Conservation (phyloP, 139 green algal genomes). For the Edaphochlamys debaryana region DNA sequence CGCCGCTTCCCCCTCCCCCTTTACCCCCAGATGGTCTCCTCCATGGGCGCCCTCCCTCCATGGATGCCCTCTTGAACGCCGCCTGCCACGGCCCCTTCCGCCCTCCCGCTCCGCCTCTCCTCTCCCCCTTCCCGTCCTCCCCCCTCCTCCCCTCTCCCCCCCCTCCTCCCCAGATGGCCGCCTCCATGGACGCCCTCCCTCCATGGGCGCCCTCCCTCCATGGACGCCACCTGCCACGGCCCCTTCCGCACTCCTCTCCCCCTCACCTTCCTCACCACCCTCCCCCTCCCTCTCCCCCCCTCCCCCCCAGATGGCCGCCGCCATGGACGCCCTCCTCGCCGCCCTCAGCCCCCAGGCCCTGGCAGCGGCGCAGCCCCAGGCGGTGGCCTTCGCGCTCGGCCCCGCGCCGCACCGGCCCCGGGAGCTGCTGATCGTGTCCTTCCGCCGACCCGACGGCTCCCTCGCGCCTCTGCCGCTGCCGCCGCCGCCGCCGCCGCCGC, state of each 20-base stretch:
- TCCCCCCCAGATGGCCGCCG: neutral
- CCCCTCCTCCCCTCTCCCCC: too few relatives aligned
- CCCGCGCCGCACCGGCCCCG: constrained; percentile 5
- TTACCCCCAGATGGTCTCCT: too few relatives aligned
- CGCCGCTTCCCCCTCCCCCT: too few relatives aligned
- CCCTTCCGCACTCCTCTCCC: neutral
- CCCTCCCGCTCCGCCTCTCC: too few relatives aligned
- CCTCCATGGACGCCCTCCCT: too few relatives aligned
- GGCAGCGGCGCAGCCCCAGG: neutral
- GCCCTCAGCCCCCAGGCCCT: neutral
- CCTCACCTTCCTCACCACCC: neutral
- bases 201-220: too few relatives aligned
- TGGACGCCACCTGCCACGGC: too few relatives aligned
- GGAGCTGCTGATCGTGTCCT: constrained; percentile 26
- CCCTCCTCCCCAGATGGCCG: too few relatives aligned
- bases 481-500: neutral
- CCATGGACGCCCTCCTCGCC: constrained; percentile 17
- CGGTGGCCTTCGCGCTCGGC: neutral
- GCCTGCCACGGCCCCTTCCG: too few relatives aligned
- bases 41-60: too few relatives aligned
- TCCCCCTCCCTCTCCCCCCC: neutral
- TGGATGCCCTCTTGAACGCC: too few relatives aligned
- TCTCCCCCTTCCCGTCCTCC: too few relatives aligned
- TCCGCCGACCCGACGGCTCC: neutral
- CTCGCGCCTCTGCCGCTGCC: neutral